Base-by-base conservation (phyloP, 2,329 filamentous ascomycete species). In the Aureobasidium sp. region DNA sequence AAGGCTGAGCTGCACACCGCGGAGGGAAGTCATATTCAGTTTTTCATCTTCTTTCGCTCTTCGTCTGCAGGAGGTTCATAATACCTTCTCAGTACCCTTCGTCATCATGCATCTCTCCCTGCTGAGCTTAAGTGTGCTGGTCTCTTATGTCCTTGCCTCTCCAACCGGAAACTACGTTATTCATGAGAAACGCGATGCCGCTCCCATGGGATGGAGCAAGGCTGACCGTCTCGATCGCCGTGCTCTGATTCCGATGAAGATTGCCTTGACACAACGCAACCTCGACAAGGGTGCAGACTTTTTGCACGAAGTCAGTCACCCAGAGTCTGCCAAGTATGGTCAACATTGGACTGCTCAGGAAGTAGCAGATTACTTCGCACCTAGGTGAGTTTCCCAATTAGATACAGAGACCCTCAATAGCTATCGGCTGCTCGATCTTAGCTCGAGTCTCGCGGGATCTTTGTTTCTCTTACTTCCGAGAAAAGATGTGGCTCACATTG, bases 311-410 rank as follows among this genome's bases (percentile, higher is more conserved):
- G 66, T 75, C n/a, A 73, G 72, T 4, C 63, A 73, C 48, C 73
- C 72, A 3, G 58, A 57, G 4, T 75, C 71, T 14, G 48, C 66
- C 11, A 70, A 65, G 4, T 75, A 69, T 58, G 72, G 71, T 17
- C 60, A 70, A 52, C 68, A 72, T 55, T 74, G 70, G 68, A 67
- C 68, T 5, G 62, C 68, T 7, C 65, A 74, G 29, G 56, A 75
- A 49, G 65, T 76, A 34, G 69, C 70, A 38, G 65, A 71, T 32
- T 64, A 69, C 8, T 75, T 75, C 57, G 66, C 71, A 19, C 70
- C 71, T 10, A 65, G 62, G 62, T 64, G 55, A 49, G 53, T 16
- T 3, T 39, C 14, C 11, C 22, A n/a, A n/a, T n/a, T n/a, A n/a
- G n/a, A n/a, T n/a, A n/a, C n/a, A n/a, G n/a, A n/a, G n/a, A n/a